These are phyloP conservation scores for Lichtheimia ramosa DNA, from an alignment of 371 early-diverging fungal species.

Conservation along the genomic window DNA sequence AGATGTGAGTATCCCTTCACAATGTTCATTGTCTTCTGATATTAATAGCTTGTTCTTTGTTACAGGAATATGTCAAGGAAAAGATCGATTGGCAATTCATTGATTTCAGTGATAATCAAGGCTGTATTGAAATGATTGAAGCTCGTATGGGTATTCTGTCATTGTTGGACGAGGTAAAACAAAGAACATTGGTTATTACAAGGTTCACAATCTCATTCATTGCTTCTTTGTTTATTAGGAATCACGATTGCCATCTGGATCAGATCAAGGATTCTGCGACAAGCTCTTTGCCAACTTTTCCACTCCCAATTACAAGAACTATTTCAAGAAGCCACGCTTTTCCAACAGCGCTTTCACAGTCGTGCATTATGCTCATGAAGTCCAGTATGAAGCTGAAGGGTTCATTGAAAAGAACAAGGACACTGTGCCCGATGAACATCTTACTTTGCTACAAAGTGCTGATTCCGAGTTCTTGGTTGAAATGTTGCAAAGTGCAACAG, in stretches of 20 bases:
- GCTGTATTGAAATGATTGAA: conserved; percentile 99
- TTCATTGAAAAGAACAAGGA: conserved; percentile 99
- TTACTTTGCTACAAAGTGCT: conserved; percentile 68
- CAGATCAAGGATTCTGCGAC: conserved; percentile 79
- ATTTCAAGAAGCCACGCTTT: conserved; percentile 91
- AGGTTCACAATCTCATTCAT: not conserved
- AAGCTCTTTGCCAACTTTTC: conserved; percentile 84
- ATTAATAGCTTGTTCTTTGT: not conserved
- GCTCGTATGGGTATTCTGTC: conserved; percentile 92
- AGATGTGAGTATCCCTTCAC: conserved; percentile 73
- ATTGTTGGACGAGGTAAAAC: conserved; percentile 88
- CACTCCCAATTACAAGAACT: conserved; percentile 66
- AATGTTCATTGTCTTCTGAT: not conserved
- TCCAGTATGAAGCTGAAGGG: conserved; percentile 89
- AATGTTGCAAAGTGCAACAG: conserved; percentile 61
- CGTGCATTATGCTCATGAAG: conserved; percentile 91
- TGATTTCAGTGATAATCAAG: conserved; percentile 99
- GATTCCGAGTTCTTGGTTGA: conserved; percentile 78
- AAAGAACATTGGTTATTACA: conserved; percentile 30
- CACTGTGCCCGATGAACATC: conserved; percentile 92
- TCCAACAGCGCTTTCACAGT: conserved; percentile 80
- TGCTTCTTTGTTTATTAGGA: conserved; percentile 28
- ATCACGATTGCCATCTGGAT: conserved; percentile 90
- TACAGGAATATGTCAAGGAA: conserved; percentile 85
- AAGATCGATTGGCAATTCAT: conserved; percentile 89